phyloP scores from a whole-genome alignment of 805 yeast genomes.

The Suhomyces sp. region DNA sequence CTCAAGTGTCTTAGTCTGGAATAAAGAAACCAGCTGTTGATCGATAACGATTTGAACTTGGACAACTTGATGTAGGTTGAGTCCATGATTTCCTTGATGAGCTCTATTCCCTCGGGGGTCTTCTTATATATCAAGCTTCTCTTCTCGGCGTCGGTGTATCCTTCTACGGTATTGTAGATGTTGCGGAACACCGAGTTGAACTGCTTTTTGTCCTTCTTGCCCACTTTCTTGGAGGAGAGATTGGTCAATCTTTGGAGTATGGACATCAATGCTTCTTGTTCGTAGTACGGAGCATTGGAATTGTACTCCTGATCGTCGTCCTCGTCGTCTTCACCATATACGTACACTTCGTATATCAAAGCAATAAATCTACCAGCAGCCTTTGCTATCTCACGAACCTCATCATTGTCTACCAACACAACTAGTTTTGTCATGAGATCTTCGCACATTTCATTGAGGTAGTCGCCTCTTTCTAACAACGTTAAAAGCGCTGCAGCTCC shows the following conservation, averaged over 20 bases:
- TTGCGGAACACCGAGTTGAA: conserved; percentile 60
- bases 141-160: conserved; percentile 32
- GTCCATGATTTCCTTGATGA: conserved; percentile 28
- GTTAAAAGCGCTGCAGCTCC: conserved; percentile 46
- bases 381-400: conserved; percentile 44
- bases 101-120: conserved; percentile 34
- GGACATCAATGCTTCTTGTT: conserved; percentile 45
- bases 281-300: conserved; percentile 50
- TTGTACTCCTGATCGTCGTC: conserved; percentile 44
- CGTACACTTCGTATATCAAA: conserved; percentile 51
- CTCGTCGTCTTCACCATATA: conserved; percentile 41
- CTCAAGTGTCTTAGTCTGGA: conserved; percentile 46
- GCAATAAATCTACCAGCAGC: conserved; percentile 58
- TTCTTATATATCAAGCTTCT: conserved; percentile 35
- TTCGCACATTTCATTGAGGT: conserved; percentile 39
- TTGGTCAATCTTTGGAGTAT: conserved; percentile 43
- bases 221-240: conserved; percentile 53
- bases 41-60: conserved; percentile 44
- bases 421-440: conserved; percentile 41
- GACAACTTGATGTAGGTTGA: conserved; percentile 41
- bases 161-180: conserved; percentile 46
- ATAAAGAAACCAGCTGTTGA: conserved; percentile 51
- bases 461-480: conserved; percentile 42
- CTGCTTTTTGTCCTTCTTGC: conserved; percentile 62
- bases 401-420: conserved; percentile 41